Evolutionary conservation across 2,329 filamentous ascomycete genomes (phyloP).

Genomic region (Trematosphaeria pertusa): DNA sequence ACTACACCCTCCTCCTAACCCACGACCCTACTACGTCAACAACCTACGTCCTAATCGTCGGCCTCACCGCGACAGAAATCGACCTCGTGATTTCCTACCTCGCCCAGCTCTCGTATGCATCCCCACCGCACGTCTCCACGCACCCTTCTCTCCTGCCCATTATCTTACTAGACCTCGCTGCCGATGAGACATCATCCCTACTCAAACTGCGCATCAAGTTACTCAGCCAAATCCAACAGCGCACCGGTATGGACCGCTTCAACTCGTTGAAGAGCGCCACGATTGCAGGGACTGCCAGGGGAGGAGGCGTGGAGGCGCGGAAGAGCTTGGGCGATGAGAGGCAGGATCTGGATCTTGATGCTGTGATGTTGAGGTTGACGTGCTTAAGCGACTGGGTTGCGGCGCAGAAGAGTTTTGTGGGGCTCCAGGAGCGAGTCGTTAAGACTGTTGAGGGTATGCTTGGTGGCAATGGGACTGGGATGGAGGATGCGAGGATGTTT

Average conservation of each 20-base stretch:
- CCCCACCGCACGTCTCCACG: conserved; percentile 1
- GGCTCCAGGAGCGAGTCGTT: conserved; percentile 14
- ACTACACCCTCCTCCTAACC: conserved; percentile 19
- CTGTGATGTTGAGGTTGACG: conserved; percentile 21
- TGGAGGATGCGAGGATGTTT: conserved; percentile 6
- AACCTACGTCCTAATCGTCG: conserved; percentile 16
- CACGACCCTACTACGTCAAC: conserved; percentile 10
- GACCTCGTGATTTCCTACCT: conserved; percentile 19
- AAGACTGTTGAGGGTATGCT: conserved; percentile 8
- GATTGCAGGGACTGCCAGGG: conserved; percentile 3
- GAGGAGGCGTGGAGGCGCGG: background rate
- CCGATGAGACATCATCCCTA: conserved; percentile 16
- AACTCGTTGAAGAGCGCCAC: conserved; percentile 17
- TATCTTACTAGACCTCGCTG: conserved; percentile 18
- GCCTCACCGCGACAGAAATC: conserved; percentile 24
- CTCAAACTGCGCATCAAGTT: conserved; percentile 21
- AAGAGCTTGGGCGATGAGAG: conserved; percentile 9
- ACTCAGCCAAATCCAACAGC: conserved; percentile 21
- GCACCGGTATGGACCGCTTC: conserved; percentile 24
- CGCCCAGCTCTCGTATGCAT: background rate
- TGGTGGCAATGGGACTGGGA: background rate
- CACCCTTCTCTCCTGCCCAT: conserved; percentile 17
- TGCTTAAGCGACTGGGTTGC: conserved; percentile 27
- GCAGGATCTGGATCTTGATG: conserved; percentile 20
- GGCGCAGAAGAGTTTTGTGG: conserved; percentile 19